Evolutionary conservation across 257 asterid species (phyloP).

Genomic region (Capsicum pubescens): DNA sequence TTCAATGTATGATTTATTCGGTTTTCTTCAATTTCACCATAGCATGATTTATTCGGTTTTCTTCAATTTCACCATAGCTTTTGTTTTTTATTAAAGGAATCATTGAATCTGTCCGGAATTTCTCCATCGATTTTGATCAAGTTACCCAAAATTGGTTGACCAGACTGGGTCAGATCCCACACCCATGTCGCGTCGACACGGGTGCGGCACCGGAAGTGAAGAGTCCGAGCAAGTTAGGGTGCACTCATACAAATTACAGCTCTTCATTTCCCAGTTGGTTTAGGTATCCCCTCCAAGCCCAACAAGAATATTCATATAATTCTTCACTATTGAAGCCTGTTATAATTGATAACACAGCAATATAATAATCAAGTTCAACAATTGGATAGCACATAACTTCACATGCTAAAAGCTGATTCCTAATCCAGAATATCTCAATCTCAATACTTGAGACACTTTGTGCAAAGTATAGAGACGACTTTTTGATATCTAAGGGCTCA

Average conservation of each 20-base stretch:
- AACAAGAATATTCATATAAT: neutral
- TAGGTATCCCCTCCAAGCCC: neutral
- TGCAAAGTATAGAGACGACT: neutral
- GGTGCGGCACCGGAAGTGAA: too few relatives aligned
- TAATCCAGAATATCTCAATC: slow-evolving; percentile 6
- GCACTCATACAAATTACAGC: slow-evolving; percentile 7
- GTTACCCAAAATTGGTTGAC: too few relatives aligned
- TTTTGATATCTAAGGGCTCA: neutral
- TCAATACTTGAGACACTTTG: neutral
- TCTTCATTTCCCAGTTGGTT: neutral
- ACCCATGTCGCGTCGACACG: too few relatives aligned
- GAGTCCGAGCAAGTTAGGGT: neutral
- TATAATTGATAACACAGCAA: neutral
- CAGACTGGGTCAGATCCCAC: too few relatives aligned
- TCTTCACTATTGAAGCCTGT: neutral
- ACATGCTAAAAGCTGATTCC: slow-evolving; percentile 1
- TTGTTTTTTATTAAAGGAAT: too few relatives aligned
- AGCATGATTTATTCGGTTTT: too few relatives aligned
- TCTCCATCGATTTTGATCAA: too few relatives aligned
- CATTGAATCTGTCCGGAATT: too few relatives aligned
- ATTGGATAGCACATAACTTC: neutral
- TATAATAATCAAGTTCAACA: neutral
- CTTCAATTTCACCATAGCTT: too few relatives aligned
- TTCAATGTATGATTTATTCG: too few relatives aligned
- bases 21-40: too few relatives aligned